Evolutionary conservation across 257 asterid species (phyloP).

Genomic region (Gentiana straminea): DNA sequence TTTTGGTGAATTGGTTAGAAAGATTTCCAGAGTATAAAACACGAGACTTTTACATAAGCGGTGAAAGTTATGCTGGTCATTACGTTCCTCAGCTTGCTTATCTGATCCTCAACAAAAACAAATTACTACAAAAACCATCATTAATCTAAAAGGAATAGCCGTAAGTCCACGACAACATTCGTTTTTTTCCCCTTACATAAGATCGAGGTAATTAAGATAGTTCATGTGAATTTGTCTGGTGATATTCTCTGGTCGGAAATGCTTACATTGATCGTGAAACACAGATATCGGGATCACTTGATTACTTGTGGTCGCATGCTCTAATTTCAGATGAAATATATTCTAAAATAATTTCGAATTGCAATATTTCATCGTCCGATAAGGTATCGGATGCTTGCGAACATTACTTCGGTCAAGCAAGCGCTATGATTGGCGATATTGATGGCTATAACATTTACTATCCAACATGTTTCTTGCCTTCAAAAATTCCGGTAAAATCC

Average conservation of each 20-base stretch:
- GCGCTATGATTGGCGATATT: no score
- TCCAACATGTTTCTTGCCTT: no score
- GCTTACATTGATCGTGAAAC: constrained; percentile 21
- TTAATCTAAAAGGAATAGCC: constrained; percentile 20
- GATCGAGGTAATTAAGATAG: background rate
- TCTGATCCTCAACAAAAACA: constrained; percentile 12
- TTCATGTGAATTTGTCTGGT: background rate
- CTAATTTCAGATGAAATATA: constrained; percentile 20
- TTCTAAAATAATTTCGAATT: constrained; percentile 8
- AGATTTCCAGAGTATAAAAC: constrained; percentile 18
- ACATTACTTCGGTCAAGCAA: background rate
- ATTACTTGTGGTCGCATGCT: constrained; percentile 23
- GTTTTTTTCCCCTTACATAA: background rate
- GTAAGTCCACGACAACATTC: constrained; percentile 4
- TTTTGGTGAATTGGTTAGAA: constrained; percentile 18
- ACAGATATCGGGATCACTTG: constrained; percentile 5
- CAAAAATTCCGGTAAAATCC: no score
- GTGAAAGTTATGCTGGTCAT: constrained; percentile 21
- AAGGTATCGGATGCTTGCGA: background rate
- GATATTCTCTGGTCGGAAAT: constrained; percentile 24
- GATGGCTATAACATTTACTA: no score
- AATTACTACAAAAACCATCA: background rate
- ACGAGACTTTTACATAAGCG: constrained; percentile 13
- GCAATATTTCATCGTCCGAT: constrained; percentile 13
- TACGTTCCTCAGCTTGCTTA: constrained; percentile 25